Evolutionary conservation across 805 yeast species (phyloP).

Genomic region (Schwanniomyces pseudopolymorphus): DNA sequence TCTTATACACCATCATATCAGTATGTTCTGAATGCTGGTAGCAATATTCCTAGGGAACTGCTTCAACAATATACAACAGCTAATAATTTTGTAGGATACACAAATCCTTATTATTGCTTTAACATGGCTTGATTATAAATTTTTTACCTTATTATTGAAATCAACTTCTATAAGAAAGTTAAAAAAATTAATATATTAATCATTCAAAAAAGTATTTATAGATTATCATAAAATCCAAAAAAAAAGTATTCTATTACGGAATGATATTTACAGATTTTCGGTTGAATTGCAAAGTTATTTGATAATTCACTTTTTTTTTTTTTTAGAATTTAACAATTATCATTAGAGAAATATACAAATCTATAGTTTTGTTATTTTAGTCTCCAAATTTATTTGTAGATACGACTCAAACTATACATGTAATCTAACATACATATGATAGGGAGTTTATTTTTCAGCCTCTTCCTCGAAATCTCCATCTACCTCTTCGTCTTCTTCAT

Average conservation of each 20-base stretch:
- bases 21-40: slow-evolving; percentile 10
- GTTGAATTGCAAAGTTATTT: not conserved
- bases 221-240: not conserved
- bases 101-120: slow-evolving; percentile 38
- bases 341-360: not conserved
- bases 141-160: not conserved
- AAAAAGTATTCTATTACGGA: not conserved
- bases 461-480: slow-evolving; percentile 52
- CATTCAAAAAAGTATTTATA: not conserved
- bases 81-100: slow-evolving; percentile 30
- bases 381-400: too few species aligned
- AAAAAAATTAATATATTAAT: not conserved
- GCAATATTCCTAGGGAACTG: slow-evolving; percentile 10
- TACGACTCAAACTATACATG: too few species aligned
- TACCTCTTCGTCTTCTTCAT: slow-evolving; percentile 48
- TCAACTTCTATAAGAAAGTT: not conserved
- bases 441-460: slow-evolving; percentile 11
- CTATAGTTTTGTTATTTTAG: not conserved
- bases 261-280: not conserved
- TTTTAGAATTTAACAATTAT: not conserved
- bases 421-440: too few species aligned
- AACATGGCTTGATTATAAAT: slow-evolving; percentile 26
- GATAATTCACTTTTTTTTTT: not conserved
- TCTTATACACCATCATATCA: slow-evolving; percentile 22
- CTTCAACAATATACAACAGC: slow-evolving; percentile 19